Percentiles rank a stretch among this genome's conserved stretches.
Conservation (phyloP, 768 basidiomycete species). For the Termitomyces sp. region DNA sequence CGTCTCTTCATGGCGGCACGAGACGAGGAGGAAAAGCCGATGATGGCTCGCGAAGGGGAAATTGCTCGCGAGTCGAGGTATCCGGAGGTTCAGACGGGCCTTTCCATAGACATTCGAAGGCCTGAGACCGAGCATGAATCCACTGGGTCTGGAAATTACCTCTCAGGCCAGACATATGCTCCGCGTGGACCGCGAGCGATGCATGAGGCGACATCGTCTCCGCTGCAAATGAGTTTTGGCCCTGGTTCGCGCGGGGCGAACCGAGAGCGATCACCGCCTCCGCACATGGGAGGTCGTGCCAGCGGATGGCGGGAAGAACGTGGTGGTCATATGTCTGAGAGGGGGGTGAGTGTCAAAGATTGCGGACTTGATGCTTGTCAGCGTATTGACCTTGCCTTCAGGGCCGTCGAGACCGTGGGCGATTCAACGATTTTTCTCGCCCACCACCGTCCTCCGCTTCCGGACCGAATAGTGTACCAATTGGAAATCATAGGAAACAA, state of each 20-base stretch:
- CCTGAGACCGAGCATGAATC: background rate
- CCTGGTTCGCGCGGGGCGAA: background rate
- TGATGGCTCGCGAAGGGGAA: background rate
- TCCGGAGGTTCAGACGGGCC: background rate
- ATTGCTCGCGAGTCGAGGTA: background rate
- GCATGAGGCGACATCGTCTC: slow-evolving; percentile 12
- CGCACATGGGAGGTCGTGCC: slow-evolving; percentile 8
- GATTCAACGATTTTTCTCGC: slow-evolving; percentile 17
- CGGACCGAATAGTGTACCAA: slow-evolving; percentile 33
- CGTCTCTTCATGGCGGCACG: background rate
- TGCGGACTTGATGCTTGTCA: background rate
- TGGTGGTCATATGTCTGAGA: slow-evolving; percentile 4
- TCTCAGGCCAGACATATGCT: slow-evolving; percentile 12
- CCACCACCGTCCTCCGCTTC: slow-evolving; percentile 17
- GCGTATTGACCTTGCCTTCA: background rate
- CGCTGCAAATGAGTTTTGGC: slow-evolving; percentile 2
- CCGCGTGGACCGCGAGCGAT: slow-evolving; percentile 20
- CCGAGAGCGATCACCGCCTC: slow-evolving; percentile 17
- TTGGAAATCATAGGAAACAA: slow-evolving; percentile 21
- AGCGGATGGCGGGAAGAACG: slow-evolving; percentile 11
- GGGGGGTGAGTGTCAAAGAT: slow-evolving; percentile 4
- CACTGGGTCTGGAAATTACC: slow-evolving; percentile 21
- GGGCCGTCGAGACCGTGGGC: slow-evolving; percentile 22
- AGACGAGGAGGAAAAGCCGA: background rate
- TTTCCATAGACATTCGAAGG: slow-evolving; percentile 2